Percentiles rank a stretch among this genome's conserved stretches.
These are phyloP conservation scores for Penicillium corylophilum DNA, from an alignment of 2,329 filamentous ascomycete species.

Conservation along the genomic window DNA sequence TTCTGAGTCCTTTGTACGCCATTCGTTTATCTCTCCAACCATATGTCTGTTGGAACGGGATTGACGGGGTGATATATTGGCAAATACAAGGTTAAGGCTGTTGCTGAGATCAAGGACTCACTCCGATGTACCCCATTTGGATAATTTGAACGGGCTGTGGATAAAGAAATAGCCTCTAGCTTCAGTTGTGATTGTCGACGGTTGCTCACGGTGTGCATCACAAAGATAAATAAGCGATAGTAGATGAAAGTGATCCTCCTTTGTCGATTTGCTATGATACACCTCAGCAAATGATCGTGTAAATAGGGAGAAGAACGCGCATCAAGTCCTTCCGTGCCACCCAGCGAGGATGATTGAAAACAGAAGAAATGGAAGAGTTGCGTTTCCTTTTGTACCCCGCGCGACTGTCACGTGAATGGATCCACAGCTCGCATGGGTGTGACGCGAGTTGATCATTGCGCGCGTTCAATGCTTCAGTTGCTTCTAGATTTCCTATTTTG, in stretches of 20 bases:
- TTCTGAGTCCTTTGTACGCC: constrained; percentile 70
- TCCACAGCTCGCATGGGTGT: too few species aligned
- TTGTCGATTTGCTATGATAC: neutral
- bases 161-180: neutral
- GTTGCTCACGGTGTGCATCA: neutral
- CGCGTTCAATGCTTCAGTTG: too few species aligned
- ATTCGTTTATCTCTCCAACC: constrained; percentile 92
- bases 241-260: neutral
- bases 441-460: too few species aligned
- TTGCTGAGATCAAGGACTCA: neutral
- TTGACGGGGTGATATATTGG: constrained; percentile 82
- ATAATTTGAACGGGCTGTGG: neutral
- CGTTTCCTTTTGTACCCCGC: too few species aligned
- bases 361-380: too few species aligned
- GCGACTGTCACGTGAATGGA: too few species aligned
- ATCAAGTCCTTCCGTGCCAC: neutral
- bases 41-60: constrained; percentile 35
- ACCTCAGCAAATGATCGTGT: neutral
- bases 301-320: neutral
- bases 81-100: constrained; percentile 43
- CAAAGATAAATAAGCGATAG: neutral
- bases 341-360: too few species aligned
- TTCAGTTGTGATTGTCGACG: neutral
- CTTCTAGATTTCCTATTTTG: too few species aligned
- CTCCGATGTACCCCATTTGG: neutral